A percentile compares a stretch with the other conserved stretches of the same genome.
phyloP scores from a whole-genome alignment of 352 stramenopile species.

The Phytophthora pisi region DNA sequence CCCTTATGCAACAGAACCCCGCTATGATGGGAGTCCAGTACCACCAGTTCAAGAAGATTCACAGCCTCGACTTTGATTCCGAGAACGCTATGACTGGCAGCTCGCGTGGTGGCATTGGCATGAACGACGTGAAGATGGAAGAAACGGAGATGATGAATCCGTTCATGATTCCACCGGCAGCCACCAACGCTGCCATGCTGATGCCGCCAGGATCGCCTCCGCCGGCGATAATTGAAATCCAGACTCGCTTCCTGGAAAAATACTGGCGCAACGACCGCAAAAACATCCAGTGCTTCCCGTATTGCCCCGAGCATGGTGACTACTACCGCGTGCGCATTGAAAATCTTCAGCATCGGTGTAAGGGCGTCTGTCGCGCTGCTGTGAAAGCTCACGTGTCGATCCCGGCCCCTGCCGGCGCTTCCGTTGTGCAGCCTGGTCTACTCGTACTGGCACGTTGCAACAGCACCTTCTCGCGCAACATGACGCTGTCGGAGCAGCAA shows the following conservation, averaged over 20 bases:
- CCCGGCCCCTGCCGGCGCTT: constrained; percentile 33
- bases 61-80: constrained; percentile 78
- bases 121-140: constrained; percentile 37
- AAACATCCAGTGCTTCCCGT: constrained; percentile 93
- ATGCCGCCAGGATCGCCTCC: constrained; percentile 21
- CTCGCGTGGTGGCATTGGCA: constrained; percentile 25
- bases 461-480: constrained; percentile 80
- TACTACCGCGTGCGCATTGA: constrained; percentile 91
- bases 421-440: constrained; percentile 44
- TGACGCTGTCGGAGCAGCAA: constrained; percentile 53
- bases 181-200: constrained; percentile 12
- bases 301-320: constrained; percentile 88
- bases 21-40: constrained; percentile 11
- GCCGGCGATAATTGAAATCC: constrained; percentile 73
- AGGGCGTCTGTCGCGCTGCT: constrained; percentile 82
- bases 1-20: constrained; percentile 10
- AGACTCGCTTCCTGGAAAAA: constrained; percentile 87
- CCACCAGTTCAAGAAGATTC: constrained; percentile 67
- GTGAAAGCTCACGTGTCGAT: constrained; percentile 79
- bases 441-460: constrained; percentile 82
- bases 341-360: constrained; percentile 81
- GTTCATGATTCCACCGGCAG: constrained; percentile 43
- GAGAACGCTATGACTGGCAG: constrained; percentile 40
- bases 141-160: constrained; percentile 52
- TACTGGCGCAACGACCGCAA: constrained; percentile 94